Base-by-base conservation (phyloP, 2,329 filamentous ascomycete species). In the Ascochyta lentis region DNA sequence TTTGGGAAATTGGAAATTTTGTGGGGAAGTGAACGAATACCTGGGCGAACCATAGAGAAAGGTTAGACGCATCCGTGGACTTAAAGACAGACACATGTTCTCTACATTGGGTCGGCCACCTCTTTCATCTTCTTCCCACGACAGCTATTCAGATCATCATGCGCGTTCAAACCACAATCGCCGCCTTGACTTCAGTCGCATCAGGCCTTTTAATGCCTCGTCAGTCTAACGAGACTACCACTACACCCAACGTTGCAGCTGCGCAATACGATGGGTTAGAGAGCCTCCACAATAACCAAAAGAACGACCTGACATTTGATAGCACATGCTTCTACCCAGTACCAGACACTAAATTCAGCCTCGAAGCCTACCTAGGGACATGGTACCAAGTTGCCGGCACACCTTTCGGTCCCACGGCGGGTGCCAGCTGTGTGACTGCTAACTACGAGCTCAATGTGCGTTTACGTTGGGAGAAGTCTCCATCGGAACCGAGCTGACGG, bases 361-460 rank as follows among this genome's bases (percentile, higher is more conserved):
- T 70, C 13, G 44, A 69, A 23, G 52, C 58, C 23, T 71, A 71
- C 35, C 56, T 70, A 0, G 68, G 69, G 33, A 70, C 61, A 19
- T 71, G 68, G 67, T 70, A 70, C 43, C 69, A 71, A 49, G 68
- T 71, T 1, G 69, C 69, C 10, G 68, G 69, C n/a, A 68, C 66
- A 23, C 63, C 68, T 2, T 71, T 71, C 22, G 64, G 68, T 4
- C 65, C 62, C 8, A 70, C 69, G 1, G 56, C 61, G 4, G 66
- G 67, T 26, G 66, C 63, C 6, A 58, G 66, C 16, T 71, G 69
- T 27, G 60, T 69, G 8, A 60, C 60, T 3, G 68, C 65, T 1
- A 54, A 67, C 29, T 72, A 72, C 51, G 34, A 58, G 7, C 58
- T 69, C 19, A 70, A 69, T 29, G 62, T 65, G 53, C 13, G 59